Evolutionary conservation across 345 rosid species (phyloP).

Genomic region (Arabis hirsuta): DNA sequence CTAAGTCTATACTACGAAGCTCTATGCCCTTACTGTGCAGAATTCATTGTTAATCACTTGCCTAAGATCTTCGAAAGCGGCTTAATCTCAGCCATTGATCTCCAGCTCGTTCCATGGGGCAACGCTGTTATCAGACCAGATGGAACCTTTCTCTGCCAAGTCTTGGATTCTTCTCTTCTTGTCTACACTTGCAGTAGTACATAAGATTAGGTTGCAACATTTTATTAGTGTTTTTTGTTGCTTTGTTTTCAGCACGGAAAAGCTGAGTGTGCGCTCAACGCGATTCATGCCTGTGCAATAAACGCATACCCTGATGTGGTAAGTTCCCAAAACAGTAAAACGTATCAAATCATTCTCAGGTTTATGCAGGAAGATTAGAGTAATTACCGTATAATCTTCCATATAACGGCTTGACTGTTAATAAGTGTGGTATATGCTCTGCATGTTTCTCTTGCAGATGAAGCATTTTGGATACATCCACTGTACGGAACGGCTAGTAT

Average conservation of each 20-base stretch:
- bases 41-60: conserved; percentile 75
- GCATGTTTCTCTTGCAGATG: conserved; percentile 44
- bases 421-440: not conserved
- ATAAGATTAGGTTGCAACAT: not conserved
- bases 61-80: conserved; percentile 58
- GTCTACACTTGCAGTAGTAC: conserved; percentile 7
- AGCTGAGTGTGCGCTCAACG: conserved; percentile 57
- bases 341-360: not conserved
- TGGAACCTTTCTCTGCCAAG: conserved; percentile 74
- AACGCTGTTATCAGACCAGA: conserved; percentile 51
- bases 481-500: conserved; percentile 55
- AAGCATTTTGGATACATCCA: conserved; percentile 57
- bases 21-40: conserved; percentile 71
- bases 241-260: conserved; percentile 59
- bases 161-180: conserved; percentile 38
- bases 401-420: not conserved
- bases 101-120: conserved; percentile 85
- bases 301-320: conserved; percentile 60
- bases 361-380: not conserved
- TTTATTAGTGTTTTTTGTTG: not conserved
- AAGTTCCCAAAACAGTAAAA: conserved; percentile 12
- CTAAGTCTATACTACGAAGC: conserved; percentile 78
- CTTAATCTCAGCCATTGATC: conserved; percentile 67
- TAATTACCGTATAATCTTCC: not conserved
- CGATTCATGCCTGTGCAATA: conserved; percentile 64